Evolutionary conservation across 805 yeast genomes (phyloP).

Genomic region (Metschnikowia noctiluminum): DNA sequence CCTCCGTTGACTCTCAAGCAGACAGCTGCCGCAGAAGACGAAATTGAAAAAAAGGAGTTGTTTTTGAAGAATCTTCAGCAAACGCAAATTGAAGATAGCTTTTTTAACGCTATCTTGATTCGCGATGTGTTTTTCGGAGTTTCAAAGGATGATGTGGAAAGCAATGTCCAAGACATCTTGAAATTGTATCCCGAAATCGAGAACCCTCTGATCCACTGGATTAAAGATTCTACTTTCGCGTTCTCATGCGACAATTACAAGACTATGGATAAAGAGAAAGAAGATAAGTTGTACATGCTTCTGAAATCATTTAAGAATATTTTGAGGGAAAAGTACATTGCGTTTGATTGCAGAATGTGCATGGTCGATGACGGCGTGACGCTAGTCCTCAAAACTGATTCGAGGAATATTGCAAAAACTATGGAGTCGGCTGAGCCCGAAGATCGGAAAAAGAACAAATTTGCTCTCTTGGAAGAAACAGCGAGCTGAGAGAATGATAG

Average conservation of each 20-base stretch:
- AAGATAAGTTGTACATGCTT: slow-evolving; percentile 41
- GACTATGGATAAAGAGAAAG: slow-evolving; percentile 35
- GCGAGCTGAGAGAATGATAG: background rate
- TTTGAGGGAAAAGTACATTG: slow-evolving; percentile 41
- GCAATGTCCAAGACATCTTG: slow-evolving; percentile 22
- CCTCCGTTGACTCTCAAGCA: slow-evolving; percentile 50
- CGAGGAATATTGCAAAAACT: slow-evolving; percentile 5
- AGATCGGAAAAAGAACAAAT: slow-evolving; percentile 5
- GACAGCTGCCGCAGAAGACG: slow-evolving; percentile 27
- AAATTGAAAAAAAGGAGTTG: slow-evolving; percentile 21
- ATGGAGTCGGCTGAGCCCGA: slow-evolving; percentile 6
- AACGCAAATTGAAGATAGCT: slow-evolving; percentile 26
- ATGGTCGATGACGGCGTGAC: slow-evolving; percentile 33
- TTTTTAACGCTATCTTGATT: slow-evolving; percentile 54
- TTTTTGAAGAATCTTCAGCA: slow-evolving; percentile 22
- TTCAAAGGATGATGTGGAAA: slow-evolving; percentile 43
- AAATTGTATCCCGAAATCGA: slow-evolving; percentile 21
- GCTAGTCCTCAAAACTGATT: slow-evolving; percentile 17
- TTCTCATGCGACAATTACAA: slow-evolving; percentile 35
- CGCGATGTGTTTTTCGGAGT: slow-evolving; percentile 53
- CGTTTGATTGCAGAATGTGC: slow-evolving; percentile 48
- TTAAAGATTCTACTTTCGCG: slow-evolving; percentile 40
- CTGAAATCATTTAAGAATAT: slow-evolving; percentile 31
- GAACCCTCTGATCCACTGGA: slow-evolving; percentile 37
- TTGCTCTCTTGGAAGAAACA: slow-evolving; percentile 9